Evolutionary conservation across 2,329 filamentous ascomycete genomes (phyloP), one percentile per base, ranked within the genome.

Genomic region (Coniochaeta sp.): DNA sequence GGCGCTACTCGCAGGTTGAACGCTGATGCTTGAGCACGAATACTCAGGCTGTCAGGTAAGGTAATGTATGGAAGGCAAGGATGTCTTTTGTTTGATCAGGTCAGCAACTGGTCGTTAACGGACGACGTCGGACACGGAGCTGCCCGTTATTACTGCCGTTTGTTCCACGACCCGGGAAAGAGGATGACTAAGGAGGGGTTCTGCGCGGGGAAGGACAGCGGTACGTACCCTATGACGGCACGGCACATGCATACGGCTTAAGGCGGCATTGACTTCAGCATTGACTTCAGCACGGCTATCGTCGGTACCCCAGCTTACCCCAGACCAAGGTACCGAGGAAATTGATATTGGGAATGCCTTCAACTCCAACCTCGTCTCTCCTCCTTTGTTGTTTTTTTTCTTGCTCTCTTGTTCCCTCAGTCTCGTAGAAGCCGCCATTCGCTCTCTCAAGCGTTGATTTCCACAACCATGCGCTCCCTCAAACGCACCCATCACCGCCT

Each of bases 381-480:
- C 6, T 52, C 14, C n/a, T 38, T 32, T 56, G 7, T 38, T 56
- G n/a, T 16, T 36, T 28, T 38, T 12, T 38, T 38, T 10, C 10
- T 14, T 22, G 22, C n/a, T 36, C 17, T 56, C 16, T 28, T 3
- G 8, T 28, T 52, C 47, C 30, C 22, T 28, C 14, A 28, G 2
- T 47, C 19, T 26, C 24, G 2, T 3, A 24, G 19, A 26, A 24
- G 19, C 42, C 16, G 10, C 12, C 42, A 22, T 4, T 24, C 24
- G 6, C 16, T 47, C 9, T 47, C 42, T 16, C 7, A 38, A 42
- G 38, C 8, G 36, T 30, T 26, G 34, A 58, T 55, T 55, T 24
- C 61, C 69, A 73, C 65, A 28, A 86, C n/a, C n/a, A n/a, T 86
- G 83, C 80, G 82, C 68, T 81, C 82, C 64, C 74, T 85, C 67